A percentile compares a stretch with the other conserved stretches of the same genome.
phyloP scores from a whole-genome alignment of 768 basidiomycete genomes.

The Suillus decipiens region DNA sequence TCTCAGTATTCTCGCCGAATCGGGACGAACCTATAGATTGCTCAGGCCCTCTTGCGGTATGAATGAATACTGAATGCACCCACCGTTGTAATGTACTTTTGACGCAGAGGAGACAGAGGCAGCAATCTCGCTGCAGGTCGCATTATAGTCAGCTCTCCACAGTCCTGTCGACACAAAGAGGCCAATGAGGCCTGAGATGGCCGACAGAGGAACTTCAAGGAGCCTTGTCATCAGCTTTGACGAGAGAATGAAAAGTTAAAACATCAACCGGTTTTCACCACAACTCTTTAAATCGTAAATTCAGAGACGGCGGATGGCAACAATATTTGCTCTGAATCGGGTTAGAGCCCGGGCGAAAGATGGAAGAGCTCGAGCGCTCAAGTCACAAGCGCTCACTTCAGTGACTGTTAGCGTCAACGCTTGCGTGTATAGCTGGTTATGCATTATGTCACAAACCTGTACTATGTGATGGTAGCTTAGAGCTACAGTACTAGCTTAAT shows the following conservation, averaged over 20 bases:
- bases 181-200: background rate
- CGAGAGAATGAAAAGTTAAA: background rate
- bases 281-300: background rate
- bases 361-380: no score
- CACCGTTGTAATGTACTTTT: constrained; percentile 47
- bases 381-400: no score
- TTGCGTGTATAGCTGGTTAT: no score
- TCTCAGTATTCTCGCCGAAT: constrained; percentile 45
- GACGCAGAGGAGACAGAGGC: constrained; percentile 43
- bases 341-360: no score
- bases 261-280: background rate
- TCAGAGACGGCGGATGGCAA: background rate
- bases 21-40: constrained; percentile 14
- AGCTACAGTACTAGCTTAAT: no score
- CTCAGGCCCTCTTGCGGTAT: background rate
- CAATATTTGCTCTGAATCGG: no score
- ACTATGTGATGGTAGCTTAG: no score
- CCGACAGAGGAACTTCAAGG: background rate
- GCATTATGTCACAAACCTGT: no score
- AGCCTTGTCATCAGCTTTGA: background rate
- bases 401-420: no score
- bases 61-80: background rate
- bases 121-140: constrained; percentile 38
- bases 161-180: background rate
- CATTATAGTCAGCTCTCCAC: background rate